Percentiles rank a stretch among this genome's conserved stretches.
Evolutionary conservation across 371 early-diverging fungal species (phyloP).

Genomic region (Smittium culicis): DNA sequence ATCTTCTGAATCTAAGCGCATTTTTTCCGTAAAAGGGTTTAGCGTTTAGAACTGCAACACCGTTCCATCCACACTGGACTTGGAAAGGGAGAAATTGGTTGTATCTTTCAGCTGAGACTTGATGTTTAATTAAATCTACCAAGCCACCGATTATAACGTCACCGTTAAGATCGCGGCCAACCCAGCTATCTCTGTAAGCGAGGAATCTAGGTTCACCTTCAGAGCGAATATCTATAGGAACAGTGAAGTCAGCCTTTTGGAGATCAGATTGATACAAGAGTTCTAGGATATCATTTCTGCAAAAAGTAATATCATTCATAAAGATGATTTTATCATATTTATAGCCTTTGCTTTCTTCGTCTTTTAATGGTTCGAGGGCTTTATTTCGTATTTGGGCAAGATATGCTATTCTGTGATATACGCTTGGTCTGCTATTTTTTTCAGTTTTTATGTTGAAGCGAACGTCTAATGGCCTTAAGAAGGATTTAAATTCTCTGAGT

Average conservation of each 20-base stretch:
- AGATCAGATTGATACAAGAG: constrained; percentile 26
- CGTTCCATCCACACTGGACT: constrained; percentile 40
- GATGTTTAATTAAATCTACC: constrained; percentile 12
- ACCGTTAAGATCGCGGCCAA: constrained; percentile 34
- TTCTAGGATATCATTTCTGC: constrained; percentile 34
- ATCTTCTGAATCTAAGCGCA: constrained; percentile 26
- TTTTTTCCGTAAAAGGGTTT: constrained; percentile 17
- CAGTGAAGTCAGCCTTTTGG: constrained; percentile 29
- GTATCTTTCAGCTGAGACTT: not conserved
- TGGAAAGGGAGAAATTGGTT: constrained; percentile 28
- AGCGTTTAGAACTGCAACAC: constrained; percentile 31
- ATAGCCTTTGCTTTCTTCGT: not conserved
- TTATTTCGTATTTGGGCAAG: constrained; percentile 35
- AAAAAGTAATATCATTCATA: constrained; percentile 37
- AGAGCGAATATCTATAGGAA: constrained; percentile 26
- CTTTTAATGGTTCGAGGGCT: constrained; percentile 30
- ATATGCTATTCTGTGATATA: constrained; percentile 33
- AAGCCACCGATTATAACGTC: constrained; percentile 20
- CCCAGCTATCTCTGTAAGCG: constrained; percentile 38
- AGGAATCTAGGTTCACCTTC: not conserved
- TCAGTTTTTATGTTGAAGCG: no score
- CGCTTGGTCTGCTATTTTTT: no score
- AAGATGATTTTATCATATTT: constrained; percentile 27
- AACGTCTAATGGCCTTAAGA: no score
- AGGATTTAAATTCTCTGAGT: constrained; percentile 19